Base-by-base conservation (phyloP, 108 stramenopile genomes). In the Cyclotella cryptica region DNA sequence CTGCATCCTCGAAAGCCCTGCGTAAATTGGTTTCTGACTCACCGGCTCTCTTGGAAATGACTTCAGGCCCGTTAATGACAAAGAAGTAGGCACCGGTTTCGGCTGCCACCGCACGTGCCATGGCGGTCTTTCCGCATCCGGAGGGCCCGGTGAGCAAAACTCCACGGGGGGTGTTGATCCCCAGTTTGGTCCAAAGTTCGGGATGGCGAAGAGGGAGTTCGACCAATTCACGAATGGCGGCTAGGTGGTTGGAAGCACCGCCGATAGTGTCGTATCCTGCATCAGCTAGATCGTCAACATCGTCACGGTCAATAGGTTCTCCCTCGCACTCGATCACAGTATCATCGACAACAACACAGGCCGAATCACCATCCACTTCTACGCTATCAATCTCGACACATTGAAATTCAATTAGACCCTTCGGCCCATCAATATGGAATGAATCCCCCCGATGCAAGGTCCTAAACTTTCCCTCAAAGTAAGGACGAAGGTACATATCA, bases 231-330 rank as follows among this genome's bases (percentile, higher is more conserved):
- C 96, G 81, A 39, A 99, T 92, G 58, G 97, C 98, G 12, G 96
- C 92, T 79, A 98, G 88, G 57, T 97, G 98, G 49, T 95, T 93
- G 75, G 90, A 88, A n/a, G 97, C 91, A 59, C 99, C 98, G 43
- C 98, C 99, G 41, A 99, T 97, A 65, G 96, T 93, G 71, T 97
- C 97, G 87, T 98, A 99, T 65, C 94, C 93, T 53, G 97, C 96
- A 71, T 96, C 93, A 46, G 98, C 98, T 63, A 98, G 85, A 81
- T 98, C 95, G 71, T 91, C 90, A 21, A 75, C 71, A 18, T 93
- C 91, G 51, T 93, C 91, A 1, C 93, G 73, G 53, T 95, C 88
- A 47, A 93, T 63, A 0, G 92, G 84, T 41, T 96, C 94, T 39
- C 92, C 92, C 15, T 92, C 92, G 61, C 87, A 93, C 57, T 91